These are phyloP conservation scores for Zalerion maritima DNA, from an alignment of 495 filamentous ascomycete species.

Conservation along the genomic window DNA sequence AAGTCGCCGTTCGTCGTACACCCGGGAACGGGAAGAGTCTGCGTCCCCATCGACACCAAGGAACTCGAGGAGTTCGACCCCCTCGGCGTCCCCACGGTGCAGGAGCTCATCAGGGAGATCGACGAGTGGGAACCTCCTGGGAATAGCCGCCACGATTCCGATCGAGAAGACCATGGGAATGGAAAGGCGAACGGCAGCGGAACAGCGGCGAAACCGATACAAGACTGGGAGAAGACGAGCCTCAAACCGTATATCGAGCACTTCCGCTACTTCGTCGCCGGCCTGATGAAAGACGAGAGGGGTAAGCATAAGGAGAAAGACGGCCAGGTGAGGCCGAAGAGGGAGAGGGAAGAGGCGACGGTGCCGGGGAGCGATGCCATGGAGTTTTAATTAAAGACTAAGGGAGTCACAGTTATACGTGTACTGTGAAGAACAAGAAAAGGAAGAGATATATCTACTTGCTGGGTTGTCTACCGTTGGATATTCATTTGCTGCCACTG, in stretches of 20 bases:
- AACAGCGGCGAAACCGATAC: conserved; percentile 26
- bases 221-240: conserved; percentile 94
- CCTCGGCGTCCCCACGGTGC: conserved; percentile 72
- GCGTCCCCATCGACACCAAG: conserved; percentile 76
- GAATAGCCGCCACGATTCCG: conserved; percentile 10
- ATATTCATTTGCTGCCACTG: no score
- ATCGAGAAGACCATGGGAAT: conserved; percentile 15
- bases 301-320: no score
- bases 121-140: conserved; percentile 52
- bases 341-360: conserved; percentile 38
- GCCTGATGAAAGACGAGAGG: conserved; percentile 68
- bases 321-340: conserved; percentile 62
- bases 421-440: no score
- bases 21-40: conserved; percentile 83
- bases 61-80: conserved; percentile 72
- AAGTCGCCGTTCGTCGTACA: conserved; percentile 95
- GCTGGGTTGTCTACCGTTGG: no score
- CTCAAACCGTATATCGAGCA: conserved; percentile 84
- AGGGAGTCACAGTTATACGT: no score
- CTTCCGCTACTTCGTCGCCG: conserved; percentile 68
- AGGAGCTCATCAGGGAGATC: conserved; percentile 62
- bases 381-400: conserved; percentile 37
- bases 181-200: neutral
- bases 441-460: no score
- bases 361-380: conserved; percentile 27